Evolutionary conservation across 2,329 filamentous ascomycete species (phyloP).

Genomic region (Diaporthe australafricana): DNA sequence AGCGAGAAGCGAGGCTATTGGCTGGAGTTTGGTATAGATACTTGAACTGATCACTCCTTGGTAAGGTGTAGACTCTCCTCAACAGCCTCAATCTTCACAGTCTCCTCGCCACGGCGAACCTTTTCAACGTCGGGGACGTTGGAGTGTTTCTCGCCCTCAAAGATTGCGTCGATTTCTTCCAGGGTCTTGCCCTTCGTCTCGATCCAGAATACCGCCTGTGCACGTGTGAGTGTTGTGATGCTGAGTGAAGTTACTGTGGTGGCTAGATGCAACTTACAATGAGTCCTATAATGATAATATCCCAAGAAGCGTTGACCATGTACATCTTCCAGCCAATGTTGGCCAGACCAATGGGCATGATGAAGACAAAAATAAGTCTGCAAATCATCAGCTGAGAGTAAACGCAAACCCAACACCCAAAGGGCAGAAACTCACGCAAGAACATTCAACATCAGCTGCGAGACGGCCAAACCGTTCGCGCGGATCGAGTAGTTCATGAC

Average conservation of each 20-base stretch:
- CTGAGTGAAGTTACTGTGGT: background rate
- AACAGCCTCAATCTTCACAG: constrained; percentile 40
- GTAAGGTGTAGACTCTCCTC: constrained; percentile 38
- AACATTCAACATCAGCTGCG: constrained; percentile 45
- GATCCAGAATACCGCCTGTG: constrained; percentile 48
- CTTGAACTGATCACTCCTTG: constrained; percentile 5
- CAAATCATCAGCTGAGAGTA: too few species aligned
- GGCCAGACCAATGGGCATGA: constrained; percentile 55
- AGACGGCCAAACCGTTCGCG: constrained; percentile 57
- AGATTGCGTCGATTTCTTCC: constrained; percentile 52
- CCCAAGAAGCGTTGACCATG: constrained; percentile 58
- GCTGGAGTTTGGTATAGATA: too few species aligned
- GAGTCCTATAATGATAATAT: constrained; percentile 52
- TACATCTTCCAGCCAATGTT: constrained; percentile 60
- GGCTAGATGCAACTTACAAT: constrained; percentile 46
- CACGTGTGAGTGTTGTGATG: background rate
- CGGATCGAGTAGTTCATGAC: constrained; percentile 62
- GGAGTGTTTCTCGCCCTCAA: constrained; percentile 49
- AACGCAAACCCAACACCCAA: background rate
- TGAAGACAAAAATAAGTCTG: constrained; percentile 35
- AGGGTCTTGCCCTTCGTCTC: constrained; percentile 53
- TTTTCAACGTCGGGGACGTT: constrained; percentile 44
- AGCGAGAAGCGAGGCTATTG: too few species aligned
- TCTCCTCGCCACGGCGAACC: constrained; percentile 41
- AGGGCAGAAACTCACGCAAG: constrained; percentile 43